Percentiles rank a stretch among this genome's conserved stretches.
phyloP scores from a whole-genome alignment of 192 early-diverging fungal genomes.

The Pecoramyces ruminantium region DNA sequence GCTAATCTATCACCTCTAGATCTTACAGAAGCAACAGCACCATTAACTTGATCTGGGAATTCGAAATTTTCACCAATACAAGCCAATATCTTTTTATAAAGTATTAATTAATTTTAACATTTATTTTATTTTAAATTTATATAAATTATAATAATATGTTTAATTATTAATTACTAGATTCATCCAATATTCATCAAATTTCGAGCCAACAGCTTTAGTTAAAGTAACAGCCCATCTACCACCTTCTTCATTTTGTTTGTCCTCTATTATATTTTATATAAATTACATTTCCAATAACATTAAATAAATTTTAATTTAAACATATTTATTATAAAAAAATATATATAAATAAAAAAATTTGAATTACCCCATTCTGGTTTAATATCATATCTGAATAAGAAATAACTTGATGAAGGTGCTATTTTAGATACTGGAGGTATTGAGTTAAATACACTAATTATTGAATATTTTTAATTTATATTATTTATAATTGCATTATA shows the following conservation, averaged over 20 bases:
- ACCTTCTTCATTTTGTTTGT: slow-evolving; percentile 1
- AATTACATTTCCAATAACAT: too few relatives aligned
- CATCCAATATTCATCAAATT: slow-evolving; percentile 1
- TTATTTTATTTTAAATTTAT: too few relatives aligned
- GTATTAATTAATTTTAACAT: too few relatives aligned
- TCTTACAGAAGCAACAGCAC: slow-evolving; percentile 72
- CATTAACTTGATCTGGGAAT: slow-evolving; percentile 62
- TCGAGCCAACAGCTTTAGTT: neutral
- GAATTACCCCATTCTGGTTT: neutral
- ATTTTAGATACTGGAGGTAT: slow-evolving; percentile 1
- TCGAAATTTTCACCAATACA: slow-evolving; percentile 78
- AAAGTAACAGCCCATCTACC: neutral
- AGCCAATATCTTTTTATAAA: slow-evolving; percentile 66
- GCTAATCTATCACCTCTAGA: slow-evolving; percentile 67
- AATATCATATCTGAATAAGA: neutral
- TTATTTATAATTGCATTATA: too few relatives aligned
- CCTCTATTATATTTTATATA: slow-evolving; percentile 5
- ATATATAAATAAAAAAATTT: neutral
- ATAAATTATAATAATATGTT: too few relatives aligned
- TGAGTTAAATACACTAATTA: slow-evolving; percentile 3
- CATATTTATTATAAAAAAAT: too few relatives aligned
- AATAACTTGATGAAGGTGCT: neutral
- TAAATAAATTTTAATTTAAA: too few relatives aligned
- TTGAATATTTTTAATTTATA: too few relatives aligned
- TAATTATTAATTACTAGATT: slow-evolving; percentile 1